These are phyloP conservation scores for Rhinocladiella similis DNA, from an alignment of 2,329 filamentous ascomycete genomes.

Conservation along the genomic window DNA sequence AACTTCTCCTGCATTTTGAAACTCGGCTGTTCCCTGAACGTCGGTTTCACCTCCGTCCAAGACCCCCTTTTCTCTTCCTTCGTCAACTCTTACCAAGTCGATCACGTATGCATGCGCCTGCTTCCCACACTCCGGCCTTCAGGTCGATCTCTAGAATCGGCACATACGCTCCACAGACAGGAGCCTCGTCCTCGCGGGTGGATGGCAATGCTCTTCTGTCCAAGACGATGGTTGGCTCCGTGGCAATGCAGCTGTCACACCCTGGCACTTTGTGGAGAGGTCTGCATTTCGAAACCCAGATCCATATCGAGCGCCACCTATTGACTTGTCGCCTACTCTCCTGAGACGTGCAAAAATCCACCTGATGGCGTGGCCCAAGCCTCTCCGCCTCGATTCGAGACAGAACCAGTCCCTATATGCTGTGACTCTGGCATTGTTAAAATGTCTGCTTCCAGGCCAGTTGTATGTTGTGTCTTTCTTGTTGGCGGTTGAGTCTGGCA, in stretches of 20 bases:
- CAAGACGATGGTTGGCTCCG: slow-evolving; percentile 8
- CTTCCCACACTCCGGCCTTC: slow-evolving; percentile 11
- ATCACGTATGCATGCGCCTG: slow-evolving; percentile 2
- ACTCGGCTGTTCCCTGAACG: slow-evolving; percentile 5
- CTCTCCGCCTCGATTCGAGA: slow-evolving; percentile 20
- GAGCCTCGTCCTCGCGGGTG: slow-evolving; percentile 11
- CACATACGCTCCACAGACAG: slow-evolving; percentile 18
- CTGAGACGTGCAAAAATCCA: slow-evolving; percentile 25
- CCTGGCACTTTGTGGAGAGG: slow-evolving; percentile 15
- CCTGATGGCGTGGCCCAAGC: slow-evolving; percentile 17
- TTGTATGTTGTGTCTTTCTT: slow-evolving; percentile 19
- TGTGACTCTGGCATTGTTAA: slow-evolving; percentile 13
- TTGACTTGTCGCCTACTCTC: slow-evolving; percentile 6
- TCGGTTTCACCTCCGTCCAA: slow-evolving; percentile 20
- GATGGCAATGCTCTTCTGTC: slow-evolving; percentile 15
- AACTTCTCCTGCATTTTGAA: slow-evolving; percentile 11
- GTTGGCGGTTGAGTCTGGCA: slow-evolving; percentile 20
- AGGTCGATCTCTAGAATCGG: slow-evolving; percentile 8
- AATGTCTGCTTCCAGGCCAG: slow-evolving; percentile 17
- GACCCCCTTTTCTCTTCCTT: slow-evolving; percentile 7
- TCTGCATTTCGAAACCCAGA: slow-evolving; percentile 10
- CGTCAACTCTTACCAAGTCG: slow-evolving; percentile 8
- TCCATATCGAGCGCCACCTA: slow-evolving; percentile 10
- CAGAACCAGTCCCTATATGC: slow-evolving; percentile 10
- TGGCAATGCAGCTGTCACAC: slow-evolving; percentile 10